These are phyloP conservation scores for Cubamyces lactineus DNA, from an alignment of 768 basidiomycete species.

Conservation along the genomic window DNA sequence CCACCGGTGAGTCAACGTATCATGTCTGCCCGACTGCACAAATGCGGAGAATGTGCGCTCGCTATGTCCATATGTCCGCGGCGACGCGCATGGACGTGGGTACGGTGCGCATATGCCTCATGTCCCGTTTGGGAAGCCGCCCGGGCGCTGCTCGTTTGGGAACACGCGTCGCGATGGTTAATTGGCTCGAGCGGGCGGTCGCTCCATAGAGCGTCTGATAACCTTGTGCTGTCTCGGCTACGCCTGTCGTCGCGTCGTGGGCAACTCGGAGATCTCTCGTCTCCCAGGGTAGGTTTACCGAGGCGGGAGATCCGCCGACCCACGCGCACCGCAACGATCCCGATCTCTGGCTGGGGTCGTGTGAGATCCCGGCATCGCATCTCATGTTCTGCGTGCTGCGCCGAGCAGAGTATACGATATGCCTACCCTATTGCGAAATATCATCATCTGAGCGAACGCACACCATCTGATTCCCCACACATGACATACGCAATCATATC, in stretches of 20 bases:
- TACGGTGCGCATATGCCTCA: conserved; percentile 14
- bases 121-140: conserved; percentile 10
- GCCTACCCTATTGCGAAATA: neutral
- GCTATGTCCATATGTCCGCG: conserved; percentile 15
- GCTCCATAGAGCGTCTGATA: conserved; percentile 20
- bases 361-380: conserved; percentile 14
- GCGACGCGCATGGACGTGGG: conserved; percentile 18
- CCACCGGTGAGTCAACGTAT: conserved; percentile 73
- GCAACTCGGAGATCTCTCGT: conserved; percentile 21
- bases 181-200: conserved; percentile 16
- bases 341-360: conserved; percentile 7
- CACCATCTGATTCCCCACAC: neutral
- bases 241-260: conserved; percentile 8
- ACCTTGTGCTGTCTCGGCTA: conserved; percentile 19
- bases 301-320: conserved; percentile 20
- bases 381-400: conserved; percentile 9
- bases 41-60: conserved; percentile 7
- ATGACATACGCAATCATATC: conserved; percentile 20
- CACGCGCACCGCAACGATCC: conserved; percentile 9
- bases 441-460: conserved; percentile 18
- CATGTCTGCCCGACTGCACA: neutral
- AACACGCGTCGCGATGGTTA: conserved; percentile 8
- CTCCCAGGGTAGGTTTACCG: conserved; percentile 13
- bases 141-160: conserved; percentile 8
- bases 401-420: conserved; percentile 4